Percentiles rank a stretch among this genome's conserved stretches.
Conservation (phyloP, 768 basidiomycete genomes). For the Lactarius quietus region DNA sequence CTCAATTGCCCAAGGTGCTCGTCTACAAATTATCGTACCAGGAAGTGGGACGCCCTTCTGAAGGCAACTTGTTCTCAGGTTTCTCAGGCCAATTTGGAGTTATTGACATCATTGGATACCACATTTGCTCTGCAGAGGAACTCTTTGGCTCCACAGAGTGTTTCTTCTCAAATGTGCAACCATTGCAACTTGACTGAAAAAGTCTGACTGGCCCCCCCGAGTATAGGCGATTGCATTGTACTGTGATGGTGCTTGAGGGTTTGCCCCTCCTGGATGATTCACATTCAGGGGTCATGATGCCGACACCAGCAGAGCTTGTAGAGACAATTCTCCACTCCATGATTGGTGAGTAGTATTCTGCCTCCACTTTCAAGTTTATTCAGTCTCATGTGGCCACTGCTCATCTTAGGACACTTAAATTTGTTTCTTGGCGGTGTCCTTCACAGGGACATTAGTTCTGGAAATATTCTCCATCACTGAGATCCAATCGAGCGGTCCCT, state of each 20-base stretch:
- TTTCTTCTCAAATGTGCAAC: neutral
- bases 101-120: neutral
- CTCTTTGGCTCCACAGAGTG: neutral
- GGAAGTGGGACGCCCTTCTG: neutral
- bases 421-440: too few relatives aligned
- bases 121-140: neutral
- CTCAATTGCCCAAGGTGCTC: neutral
- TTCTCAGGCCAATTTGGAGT: neutral
- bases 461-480: too few relatives aligned
- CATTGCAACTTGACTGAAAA: neutral
- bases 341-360: too few relatives aligned
- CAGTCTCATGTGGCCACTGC: too few relatives aligned
- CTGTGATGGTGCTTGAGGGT: neutral
- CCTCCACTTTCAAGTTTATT: too few relatives aligned
- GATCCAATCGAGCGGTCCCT: too few relatives aligned
- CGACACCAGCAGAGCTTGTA: too few relatives aligned
- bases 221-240: neutral
- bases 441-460: too few relatives aligned
- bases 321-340: too few relatives aligned
- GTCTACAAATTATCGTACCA: neutral
- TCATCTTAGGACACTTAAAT: too few relatives aligned
- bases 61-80: neutral
- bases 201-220: neutral
- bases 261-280: too few relatives aligned
- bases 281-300: too few relatives aligned